phyloP scores from a whole-genome alignment of 2,329 filamentous ascomycete species.

The Colletotrichum liaoningense region DNA sequence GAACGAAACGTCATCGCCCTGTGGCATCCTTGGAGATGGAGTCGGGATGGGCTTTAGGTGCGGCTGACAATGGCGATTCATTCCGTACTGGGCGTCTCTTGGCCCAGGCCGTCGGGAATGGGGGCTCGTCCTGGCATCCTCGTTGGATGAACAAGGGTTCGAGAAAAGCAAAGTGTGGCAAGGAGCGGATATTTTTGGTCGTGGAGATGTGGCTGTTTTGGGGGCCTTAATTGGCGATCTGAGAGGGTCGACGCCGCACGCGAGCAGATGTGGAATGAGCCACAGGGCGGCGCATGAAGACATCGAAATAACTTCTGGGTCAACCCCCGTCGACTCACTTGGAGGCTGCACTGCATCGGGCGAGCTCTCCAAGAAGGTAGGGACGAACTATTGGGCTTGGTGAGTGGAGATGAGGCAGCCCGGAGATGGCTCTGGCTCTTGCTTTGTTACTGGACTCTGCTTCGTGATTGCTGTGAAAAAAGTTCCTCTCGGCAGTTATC shows the following conservation, averaged over 20 bases:
- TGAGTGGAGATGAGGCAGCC: slow-evolving; percentile 24
- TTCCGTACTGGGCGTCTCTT: slow-evolving; percentile 26
- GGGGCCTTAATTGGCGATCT: slow-evolving; percentile 19
- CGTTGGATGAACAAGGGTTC: slow-evolving; percentile 34
- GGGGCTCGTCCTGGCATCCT: slow-evolving; percentile 18
- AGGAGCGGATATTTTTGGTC: slow-evolving; percentile 33
- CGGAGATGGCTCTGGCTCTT: slow-evolving; percentile 10
- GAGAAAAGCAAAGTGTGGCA: slow-evolving; percentile 19
- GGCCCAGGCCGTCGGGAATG: slow-evolving; percentile 28
- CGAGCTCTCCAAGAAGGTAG: slow-evolving; percentile 9
- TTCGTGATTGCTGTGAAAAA: neutral
- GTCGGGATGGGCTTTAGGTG: slow-evolving; percentile 30
- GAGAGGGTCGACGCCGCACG: slow-evolving; percentile 19
- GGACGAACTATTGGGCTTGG: slow-evolving; percentile 35
- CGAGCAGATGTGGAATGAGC: slow-evolving; percentile 22
- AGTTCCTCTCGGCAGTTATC: slow-evolving; percentile 7
- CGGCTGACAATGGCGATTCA: slow-evolving; percentile 30
- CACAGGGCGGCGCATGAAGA: slow-evolving; percentile 33
- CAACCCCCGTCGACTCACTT: slow-evolving; percentile 22
- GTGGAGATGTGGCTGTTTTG: slow-evolving; percentile 31
- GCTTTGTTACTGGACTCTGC: neutral
- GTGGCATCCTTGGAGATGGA: slow-evolving; percentile 23
- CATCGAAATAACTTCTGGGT: slow-evolving; percentile 32
- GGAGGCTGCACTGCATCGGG: slow-evolving; percentile 17
- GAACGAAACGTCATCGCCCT: slow-evolving; percentile 33